These are phyloP conservation scores for Astrothelium macrocarpum DNA, from an alignment of 495 filamentous ascomycete species.

Conservation along the genomic window DNA sequence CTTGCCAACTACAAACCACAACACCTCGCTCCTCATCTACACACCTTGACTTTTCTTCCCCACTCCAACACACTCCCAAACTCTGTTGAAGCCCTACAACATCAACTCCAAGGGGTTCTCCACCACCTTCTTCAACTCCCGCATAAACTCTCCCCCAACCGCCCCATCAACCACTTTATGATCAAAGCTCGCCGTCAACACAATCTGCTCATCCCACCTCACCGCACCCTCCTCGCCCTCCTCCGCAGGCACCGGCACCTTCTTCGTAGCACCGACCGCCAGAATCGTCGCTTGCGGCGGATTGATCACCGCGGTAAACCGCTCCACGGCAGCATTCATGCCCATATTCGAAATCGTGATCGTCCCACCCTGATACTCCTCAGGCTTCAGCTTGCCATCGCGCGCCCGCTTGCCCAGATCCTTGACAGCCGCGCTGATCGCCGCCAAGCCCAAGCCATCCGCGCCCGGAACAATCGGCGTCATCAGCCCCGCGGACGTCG, in stretches of 20 bases:
- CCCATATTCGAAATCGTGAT: slow-evolving; percentile 99
- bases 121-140: slow-evolving; percentile 91
- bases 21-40: background rate
- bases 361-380: slow-evolving; percentile 98
- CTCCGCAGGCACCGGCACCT: slow-evolving; percentile 82
- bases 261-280: slow-evolving; percentile 86
- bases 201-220: slow-evolving; percentile 95
- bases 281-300: slow-evolving; percentile 94
- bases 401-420: slow-evolving; percentile 91
- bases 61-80: background rate
- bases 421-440: slow-evolving; percentile 82
- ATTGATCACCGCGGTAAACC: slow-evolving; percentile 99
- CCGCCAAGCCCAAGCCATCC: slow-evolving; percentile 69
- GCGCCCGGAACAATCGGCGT: slow-evolving; percentile 92
- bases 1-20: background rate
- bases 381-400: slow-evolving; percentile 97
- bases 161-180: slow-evolving; percentile 93
- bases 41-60: too few relatives aligned
- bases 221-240: slow-evolving; percentile 59
- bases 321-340: slow-evolving; percentile 93
- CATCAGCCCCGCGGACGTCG: slow-evolving; percentile 89
- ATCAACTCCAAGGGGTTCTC: slow-evolving; percentile 95
- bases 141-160: slow-evolving; percentile 94
- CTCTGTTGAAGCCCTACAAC: slow-evolving; percentile 45
- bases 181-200: slow-evolving; percentile 90